These are phyloP conservation scores for Wickerhamomyces queroliae DNA, from an alignment of 805 yeast species.

Conservation along the genomic window DNA sequence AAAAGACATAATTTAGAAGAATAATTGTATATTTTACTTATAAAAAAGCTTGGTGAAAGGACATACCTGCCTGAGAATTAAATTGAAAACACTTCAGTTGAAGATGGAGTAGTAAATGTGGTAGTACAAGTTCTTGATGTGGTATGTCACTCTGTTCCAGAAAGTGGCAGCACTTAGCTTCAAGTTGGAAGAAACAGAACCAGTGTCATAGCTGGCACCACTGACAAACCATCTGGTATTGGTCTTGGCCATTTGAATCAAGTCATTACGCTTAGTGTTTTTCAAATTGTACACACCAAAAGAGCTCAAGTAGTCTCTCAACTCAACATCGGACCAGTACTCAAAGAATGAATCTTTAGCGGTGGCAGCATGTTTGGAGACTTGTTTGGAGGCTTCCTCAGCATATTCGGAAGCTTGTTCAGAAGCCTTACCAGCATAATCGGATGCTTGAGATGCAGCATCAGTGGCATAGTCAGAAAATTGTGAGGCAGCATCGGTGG, in stretches of 20 bases:
- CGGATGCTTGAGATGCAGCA: slow-evolving; percentile 11
- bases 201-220: slow-evolving; percentile 14
- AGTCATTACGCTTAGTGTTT: slow-evolving; percentile 26
- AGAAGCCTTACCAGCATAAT: neutral
- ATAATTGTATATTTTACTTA: no score
- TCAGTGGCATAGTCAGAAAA: slow-evolving; percentile 19
- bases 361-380: slow-evolving; percentile 5
- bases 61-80: no score
- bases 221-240: slow-evolving; percentile 35
- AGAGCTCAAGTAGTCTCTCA: slow-evolving; percentile 32
- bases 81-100: no score
- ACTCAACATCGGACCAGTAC: slow-evolving; percentile 38
- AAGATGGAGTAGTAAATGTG: slow-evolving; percentile 4
- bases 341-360: slow-evolving; percentile 25
- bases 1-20: no score
- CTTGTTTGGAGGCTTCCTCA: slow-evolving; percentile 3
- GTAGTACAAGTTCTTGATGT: slow-evolving; percentile 7
- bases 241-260: slow-evolving; percentile 32
- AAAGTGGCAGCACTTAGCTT: slow-evolving; percentile 7
- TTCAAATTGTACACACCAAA: slow-evolving; percentile 33
- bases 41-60: no score
- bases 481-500: slow-evolving; percentile 11
- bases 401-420: slow-evolving; percentile 8
- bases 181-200: neutral
- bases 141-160: slow-evolving; percentile 5